Percentiles rank a stretch among this genome's conserved stretches.
phyloP scores from a whole-genome alignment of 129 eudicot genomes.

The Saussurea involucrata region DNA sequence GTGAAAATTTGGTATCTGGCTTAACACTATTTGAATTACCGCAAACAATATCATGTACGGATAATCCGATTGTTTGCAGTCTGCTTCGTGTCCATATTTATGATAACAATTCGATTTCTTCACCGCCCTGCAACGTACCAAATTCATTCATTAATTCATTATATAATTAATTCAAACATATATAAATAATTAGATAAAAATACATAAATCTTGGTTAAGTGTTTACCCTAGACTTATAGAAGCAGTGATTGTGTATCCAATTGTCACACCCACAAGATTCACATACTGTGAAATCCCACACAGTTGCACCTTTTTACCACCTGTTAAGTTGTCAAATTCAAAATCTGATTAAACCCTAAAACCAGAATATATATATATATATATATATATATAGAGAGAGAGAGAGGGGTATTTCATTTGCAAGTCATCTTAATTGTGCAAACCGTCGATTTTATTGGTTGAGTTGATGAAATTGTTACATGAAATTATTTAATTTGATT shows the following conservation, averaged over 20 bases:
- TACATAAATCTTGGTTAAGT: too few relatives aligned
- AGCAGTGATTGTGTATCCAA: conserved; percentile 95
- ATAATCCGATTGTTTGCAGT: conserved; percentile 47
- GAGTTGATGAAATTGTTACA: too few relatives aligned
- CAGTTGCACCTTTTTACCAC: conserved; percentile 70
- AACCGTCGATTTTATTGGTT: too few relatives aligned
- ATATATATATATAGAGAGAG: not conserved
- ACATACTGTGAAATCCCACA: conserved; percentile 90
- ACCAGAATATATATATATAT: not conserved
- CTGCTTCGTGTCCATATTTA: conserved; percentile 42
- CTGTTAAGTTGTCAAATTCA: too few relatives aligned
- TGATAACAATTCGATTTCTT: conserved; percentile 76
- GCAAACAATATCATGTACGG: conserved; percentile 74
- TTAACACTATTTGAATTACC: conserved; percentile 51
- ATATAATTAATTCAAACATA: not conserved
- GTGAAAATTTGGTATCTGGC: conserved; percentile 86
- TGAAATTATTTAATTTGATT: too few relatives aligned
- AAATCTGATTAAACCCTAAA: not conserved
- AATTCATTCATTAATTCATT: too few relatives aligned
- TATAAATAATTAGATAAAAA: not conserved
- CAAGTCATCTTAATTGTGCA: too few relatives aligned
- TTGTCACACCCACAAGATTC: conserved; percentile 71
- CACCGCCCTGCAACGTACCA: conserved; percentile 79
- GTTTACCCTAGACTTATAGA: conserved; percentile 97
- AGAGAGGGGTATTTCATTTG: too few relatives aligned